Conservation (phyloP, 1,139 yeast genomes). For the Pichia sp. region DNA sequence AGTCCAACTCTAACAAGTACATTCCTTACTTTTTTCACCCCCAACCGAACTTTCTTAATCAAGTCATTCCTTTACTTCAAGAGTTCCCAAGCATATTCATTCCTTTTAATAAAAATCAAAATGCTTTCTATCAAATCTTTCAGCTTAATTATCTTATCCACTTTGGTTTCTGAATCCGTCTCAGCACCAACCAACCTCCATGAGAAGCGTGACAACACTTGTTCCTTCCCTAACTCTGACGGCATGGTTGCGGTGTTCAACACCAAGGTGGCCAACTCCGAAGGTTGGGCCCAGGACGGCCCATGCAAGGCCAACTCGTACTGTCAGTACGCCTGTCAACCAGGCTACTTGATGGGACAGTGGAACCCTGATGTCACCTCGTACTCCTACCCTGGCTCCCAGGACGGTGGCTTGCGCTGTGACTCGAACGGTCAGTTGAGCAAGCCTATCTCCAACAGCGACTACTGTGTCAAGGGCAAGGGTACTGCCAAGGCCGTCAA, state of each 20-base stretch:
- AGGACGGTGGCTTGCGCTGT: slow-evolving; percentile 79
- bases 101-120: slow-evolving; percentile 4
- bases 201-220: slow-evolving; percentile 38
- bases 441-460: slow-evolving; percentile 55
- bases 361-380: slow-evolving; percentile 63
- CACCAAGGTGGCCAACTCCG: slow-evolving; percentile 52
- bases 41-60: neutral
- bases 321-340: slow-evolving; percentile 88
- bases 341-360: slow-evolving; percentile 77
- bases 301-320: slow-evolving; percentile 66
- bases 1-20: neutral
- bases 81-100: neutral
- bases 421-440: slow-evolving; percentile 62
- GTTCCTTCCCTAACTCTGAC: slow-evolving; percentile 60
- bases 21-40: neutral
- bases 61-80: neutral
- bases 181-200: slow-evolving; percentile 19
- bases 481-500: slow-evolving; percentile 66
- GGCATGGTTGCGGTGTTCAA: slow-evolving; percentile 58
- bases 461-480: slow-evolving; percentile 70
- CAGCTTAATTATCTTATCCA: slow-evolving; percentile 13
- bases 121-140: slow-evolving; percentile 21
- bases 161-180: slow-evolving; percentile 12
- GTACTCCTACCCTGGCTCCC: slow-evolving; percentile 65
- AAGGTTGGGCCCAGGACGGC: slow-evolving; percentile 88